Evolutionary conservation across 257 asterid species (phyloP), one percentile per base, ranked within the genome.

Genomic region (Craterostigma plantagineum): DNA sequence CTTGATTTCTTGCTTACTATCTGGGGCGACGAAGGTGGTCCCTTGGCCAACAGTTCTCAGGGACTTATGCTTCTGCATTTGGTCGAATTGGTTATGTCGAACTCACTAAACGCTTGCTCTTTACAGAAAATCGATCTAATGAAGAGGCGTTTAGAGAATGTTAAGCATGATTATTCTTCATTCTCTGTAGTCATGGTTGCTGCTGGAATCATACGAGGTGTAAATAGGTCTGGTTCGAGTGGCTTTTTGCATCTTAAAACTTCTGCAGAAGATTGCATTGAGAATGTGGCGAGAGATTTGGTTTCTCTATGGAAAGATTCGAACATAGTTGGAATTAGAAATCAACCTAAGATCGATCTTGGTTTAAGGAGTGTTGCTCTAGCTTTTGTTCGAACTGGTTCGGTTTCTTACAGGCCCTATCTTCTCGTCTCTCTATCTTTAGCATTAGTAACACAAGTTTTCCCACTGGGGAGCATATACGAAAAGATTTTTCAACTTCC

Each of bases 51-150:
- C 56, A 50, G 67, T 54, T 64, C 71, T 46, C 72, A 70, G 42
- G 85, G 91, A 42, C 83, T 79, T 57, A 72, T 79, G 90, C 70
- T 82, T 37, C 68, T 87, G 60, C 95, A 87, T 68, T 63, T 76
- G 74, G 60, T 68, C 11, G 98, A 87, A 63, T 82, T 93, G 98
- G 77, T 66, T 62, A 51, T 79, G 27, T 70, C 91, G 39, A 74
- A 66, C 63, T 35, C 72, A 53, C 40, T 75, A 52, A 68, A 49
- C 40, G 58, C 54, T 18, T 75, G 60, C 11, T 63, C 74, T 15
- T n/a, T 54, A 50, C 79, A 75, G 36, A 63, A 69, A 67, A 69
- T 76, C 49, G 64, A 76, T 57, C 48, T 60, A 42, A 54, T 75
- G 15, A 68, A 50, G 42, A 79, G 52, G 45, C 50, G 60, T 53